phyloP scores from a whole-genome alignment of 2,329 filamentous ascomycete species.

The Ascochyta lentis region DNA sequence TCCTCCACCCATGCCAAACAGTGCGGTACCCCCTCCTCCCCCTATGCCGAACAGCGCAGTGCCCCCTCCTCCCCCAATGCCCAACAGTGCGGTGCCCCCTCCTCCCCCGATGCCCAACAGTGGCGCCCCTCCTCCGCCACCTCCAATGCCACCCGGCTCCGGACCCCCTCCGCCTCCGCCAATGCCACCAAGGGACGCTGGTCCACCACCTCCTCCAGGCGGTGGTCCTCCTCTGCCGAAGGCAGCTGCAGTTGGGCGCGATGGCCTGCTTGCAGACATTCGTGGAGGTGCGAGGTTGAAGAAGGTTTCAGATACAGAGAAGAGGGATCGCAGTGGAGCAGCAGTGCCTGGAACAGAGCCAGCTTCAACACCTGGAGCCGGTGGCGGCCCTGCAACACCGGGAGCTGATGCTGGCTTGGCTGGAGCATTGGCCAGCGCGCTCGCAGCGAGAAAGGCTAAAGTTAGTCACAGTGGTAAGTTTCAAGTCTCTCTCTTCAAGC shows the following conservation, averaged over 20 bases:
- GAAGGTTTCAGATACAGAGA: slow-evolving; percentile 75
- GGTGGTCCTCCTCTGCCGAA: slow-evolving; percentile 41
- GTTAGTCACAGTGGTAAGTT: slow-evolving; percentile 88
- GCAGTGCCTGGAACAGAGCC: slow-evolving; percentile 60
- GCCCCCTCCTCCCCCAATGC: slow-evolving; percentile 51
- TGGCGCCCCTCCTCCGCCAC: slow-evolving; percentile 55
- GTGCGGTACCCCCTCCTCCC: slow-evolving; percentile 44
- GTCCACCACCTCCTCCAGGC: slow-evolving; percentile 47
- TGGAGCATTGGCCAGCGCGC: slow-evolving; percentile 74
- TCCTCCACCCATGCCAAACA: slow-evolving; percentile 28
- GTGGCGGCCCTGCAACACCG: slow-evolving; percentile 45
- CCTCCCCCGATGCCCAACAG: slow-evolving; percentile 37
- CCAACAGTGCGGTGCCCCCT: slow-evolving; percentile 43
- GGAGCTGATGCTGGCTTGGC: slow-evolving; percentile 51
- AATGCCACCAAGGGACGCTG: slow-evolving; percentile 34
- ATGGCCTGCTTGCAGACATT: slow-evolving; percentile 73
- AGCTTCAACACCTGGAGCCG: slow-evolving; percentile 59
- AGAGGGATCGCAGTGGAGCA: slow-evolving; percentile 74
- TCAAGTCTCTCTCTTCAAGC: neutral
- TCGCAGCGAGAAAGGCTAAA: slow-evolving; percentile 89
- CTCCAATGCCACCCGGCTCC: slow-evolving; percentile 36
- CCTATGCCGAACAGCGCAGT: slow-evolving; percentile 34
- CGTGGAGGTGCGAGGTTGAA: slow-evolving; percentile 70
- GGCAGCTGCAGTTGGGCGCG: slow-evolving; percentile 56
- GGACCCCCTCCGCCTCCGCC: slow-evolving; percentile 52